Conservation (phyloP, 2,329 filamentous ascomycete genomes). For the Tolypocladium sp. region DNA sequence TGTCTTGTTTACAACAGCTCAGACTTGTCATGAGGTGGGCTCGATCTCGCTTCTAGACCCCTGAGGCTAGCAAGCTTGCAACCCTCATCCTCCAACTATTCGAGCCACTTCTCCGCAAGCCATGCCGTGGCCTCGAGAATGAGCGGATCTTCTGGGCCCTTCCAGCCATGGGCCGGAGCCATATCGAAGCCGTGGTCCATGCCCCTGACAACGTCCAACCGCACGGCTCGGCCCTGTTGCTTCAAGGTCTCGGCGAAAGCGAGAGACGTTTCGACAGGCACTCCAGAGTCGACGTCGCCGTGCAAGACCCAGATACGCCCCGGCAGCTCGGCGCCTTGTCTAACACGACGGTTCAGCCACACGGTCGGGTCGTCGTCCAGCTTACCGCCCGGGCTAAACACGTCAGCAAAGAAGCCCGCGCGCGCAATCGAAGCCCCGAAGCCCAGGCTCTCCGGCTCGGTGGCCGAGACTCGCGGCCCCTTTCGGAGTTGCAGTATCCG, state of each 20-base stretch:
- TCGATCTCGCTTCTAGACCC: too few species aligned
- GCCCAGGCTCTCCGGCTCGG: not conserved
- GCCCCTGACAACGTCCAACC: not conserved
- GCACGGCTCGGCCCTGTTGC: not conserved
- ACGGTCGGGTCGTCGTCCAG: not conserved
- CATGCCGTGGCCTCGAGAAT: not conserved
- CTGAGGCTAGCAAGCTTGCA: too few species aligned
- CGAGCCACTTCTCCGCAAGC: not conserved
- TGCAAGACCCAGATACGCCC: conserved; percentile 1
- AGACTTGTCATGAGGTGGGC: too few species aligned
- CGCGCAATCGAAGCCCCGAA: not conserved
- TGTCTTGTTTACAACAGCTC: too few species aligned
- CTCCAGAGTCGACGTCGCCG: not conserved
- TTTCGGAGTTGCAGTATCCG: too few species aligned
- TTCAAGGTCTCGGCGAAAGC: not conserved
- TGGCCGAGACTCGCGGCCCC: not conserved
- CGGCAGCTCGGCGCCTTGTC: not conserved
- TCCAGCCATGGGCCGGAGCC: not conserved
- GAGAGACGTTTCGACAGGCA: not conserved
- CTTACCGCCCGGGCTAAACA: not conserved
- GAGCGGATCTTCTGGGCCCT: not conserved
- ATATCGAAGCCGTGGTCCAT: not conserved
- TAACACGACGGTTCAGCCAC: not conserved
- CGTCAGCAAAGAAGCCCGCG: not conserved
- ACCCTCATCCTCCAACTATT: not conserved